These are phyloP conservation scores for Hirschfeldia incana DNA, from an alignment of 345 rosid genomes.

Conservation along the genomic window DNA sequence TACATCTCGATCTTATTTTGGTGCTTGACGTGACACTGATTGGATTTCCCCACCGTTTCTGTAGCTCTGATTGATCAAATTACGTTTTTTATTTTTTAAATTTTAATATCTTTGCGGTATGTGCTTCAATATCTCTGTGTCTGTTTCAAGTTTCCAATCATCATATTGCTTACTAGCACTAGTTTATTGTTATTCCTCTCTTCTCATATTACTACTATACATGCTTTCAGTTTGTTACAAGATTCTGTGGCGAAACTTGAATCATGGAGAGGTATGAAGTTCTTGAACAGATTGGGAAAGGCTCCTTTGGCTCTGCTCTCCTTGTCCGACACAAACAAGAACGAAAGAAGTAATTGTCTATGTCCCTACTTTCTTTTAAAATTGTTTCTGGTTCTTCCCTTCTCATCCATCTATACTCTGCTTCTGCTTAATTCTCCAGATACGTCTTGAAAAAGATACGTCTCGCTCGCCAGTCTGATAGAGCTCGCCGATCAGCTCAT, in stretches of 20 bases:
- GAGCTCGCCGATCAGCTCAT: slow-evolving; percentile 91
- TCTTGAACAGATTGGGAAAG: slow-evolving; percentile 91
- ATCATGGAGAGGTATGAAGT: slow-evolving; percentile 90
- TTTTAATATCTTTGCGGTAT: not conserved
- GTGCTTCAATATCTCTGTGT: not conserved
- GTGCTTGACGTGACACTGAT: slow-evolving; percentile 34
- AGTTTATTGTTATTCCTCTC: not conserved
- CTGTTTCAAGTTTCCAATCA: not conserved
- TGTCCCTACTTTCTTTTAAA: not conserved
- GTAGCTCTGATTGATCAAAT: not conserved
- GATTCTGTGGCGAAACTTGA: not conserved
- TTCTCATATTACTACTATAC: not conserved
- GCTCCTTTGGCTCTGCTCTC: slow-evolving; percentile 97
- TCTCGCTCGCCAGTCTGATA: slow-evolving; percentile 93
- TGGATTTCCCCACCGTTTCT: not conserved
- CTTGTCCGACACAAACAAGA: slow-evolving; percentile 97
- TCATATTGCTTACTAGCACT: not conserved
- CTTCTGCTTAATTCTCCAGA: slow-evolving; percentile 41
- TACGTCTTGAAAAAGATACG: slow-evolving; percentile 93
- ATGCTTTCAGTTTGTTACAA: slow-evolving; percentile 2
- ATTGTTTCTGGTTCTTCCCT: not conserved
- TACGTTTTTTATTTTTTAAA: not conserved
- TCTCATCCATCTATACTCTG: not conserved
- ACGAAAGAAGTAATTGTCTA: slow-evolving; percentile 54
- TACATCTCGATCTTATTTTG: slow-evolving; percentile 16